These are phyloP conservation scores for Rhodocollybia butyracea DNA, from an alignment of 768 basidiomycete genomes.

Conservation along the genomic window DNA sequence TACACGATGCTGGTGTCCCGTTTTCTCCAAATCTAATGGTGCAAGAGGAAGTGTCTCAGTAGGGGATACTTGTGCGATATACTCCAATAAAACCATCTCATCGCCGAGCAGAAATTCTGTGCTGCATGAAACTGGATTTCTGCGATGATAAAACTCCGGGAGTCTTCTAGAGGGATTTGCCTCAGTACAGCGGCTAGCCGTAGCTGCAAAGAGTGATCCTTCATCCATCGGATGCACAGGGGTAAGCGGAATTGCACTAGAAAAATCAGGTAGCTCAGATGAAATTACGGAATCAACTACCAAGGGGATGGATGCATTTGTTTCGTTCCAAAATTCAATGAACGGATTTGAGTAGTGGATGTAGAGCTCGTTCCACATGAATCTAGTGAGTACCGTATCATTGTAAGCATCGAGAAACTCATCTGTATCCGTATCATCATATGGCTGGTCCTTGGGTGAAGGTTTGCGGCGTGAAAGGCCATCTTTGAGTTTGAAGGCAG, in stretches of 20 bases:
- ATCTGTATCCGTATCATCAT: slow-evolving; percentile 14
- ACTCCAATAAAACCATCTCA: background rate
- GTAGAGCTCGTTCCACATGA: background rate
- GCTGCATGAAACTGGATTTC: background rate
- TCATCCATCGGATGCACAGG: background rate
- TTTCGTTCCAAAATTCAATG: background rate
- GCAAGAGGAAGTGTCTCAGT: background rate
- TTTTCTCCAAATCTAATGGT: background rate
- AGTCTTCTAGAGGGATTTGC: background rate
- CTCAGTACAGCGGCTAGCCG: background rate
- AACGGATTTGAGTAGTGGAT: too few relatives aligned
- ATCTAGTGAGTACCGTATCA: background rate
- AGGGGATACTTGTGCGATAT: background rate
- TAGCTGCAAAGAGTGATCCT: background rate
- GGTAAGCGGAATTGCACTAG: background rate
- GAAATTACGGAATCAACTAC: too few relatives aligned
- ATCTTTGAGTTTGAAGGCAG: slow-evolving; percentile 27
- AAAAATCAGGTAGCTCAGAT: too few relatives aligned
- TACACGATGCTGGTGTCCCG: background rate
- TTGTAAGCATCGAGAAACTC: slow-evolving; percentile 19
- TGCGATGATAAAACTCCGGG: background rate
- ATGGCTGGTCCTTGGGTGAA: too few relatives aligned
- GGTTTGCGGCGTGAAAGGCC: slow-evolving; percentile 24
- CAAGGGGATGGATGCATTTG: too few relatives aligned
- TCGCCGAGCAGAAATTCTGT: background rate